Evolutionary conservation across 345 rosid genomes (phyloP).

Genomic region (Hevea brasiliensis): DNA sequence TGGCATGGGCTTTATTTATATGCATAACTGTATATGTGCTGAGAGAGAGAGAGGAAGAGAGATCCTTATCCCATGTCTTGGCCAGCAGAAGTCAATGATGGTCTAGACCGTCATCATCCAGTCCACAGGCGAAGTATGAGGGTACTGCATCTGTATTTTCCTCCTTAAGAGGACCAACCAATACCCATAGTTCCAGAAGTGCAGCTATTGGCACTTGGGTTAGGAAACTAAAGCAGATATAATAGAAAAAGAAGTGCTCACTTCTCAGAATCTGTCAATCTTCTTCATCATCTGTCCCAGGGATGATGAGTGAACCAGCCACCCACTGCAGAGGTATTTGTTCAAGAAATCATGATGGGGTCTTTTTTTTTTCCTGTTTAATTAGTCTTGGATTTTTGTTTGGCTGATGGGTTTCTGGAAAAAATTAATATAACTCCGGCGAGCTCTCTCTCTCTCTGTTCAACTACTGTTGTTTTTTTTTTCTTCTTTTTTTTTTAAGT

Average conservation of each 20-base stretch:
- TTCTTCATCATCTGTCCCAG: too few species aligned
- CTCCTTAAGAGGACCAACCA: background rate
- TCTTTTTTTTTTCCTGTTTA: too few species aligned
- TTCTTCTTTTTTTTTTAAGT: too few species aligned
- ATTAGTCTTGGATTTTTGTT: too few species aligned
- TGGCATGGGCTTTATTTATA: background rate
- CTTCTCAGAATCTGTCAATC: slow-evolving; percentile 49
- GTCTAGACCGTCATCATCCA: background rate
- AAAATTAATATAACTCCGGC: too few species aligned
- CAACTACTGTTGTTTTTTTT: too few species aligned
- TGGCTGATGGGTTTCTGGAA: too few species aligned
- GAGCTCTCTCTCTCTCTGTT: too few species aligned
- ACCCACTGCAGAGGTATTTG: too few species aligned
- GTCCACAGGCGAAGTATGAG: background rate
- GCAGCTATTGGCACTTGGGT: background rate
- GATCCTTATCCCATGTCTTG: background rate
- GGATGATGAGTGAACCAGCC: background rate
- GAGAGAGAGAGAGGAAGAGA: background rate
- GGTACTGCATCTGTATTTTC: background rate
- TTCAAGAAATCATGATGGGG: too few species aligned
- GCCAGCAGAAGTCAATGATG: background rate
- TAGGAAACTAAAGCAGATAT: too few species aligned
- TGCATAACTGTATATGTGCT: background rate
- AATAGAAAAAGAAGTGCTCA: slow-evolving; percentile 40
- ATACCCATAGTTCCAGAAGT: too few species aligned